Conservation (phyloP, 176 grass and related monocot genomes). For the Cenchrus americanus region DNA sequence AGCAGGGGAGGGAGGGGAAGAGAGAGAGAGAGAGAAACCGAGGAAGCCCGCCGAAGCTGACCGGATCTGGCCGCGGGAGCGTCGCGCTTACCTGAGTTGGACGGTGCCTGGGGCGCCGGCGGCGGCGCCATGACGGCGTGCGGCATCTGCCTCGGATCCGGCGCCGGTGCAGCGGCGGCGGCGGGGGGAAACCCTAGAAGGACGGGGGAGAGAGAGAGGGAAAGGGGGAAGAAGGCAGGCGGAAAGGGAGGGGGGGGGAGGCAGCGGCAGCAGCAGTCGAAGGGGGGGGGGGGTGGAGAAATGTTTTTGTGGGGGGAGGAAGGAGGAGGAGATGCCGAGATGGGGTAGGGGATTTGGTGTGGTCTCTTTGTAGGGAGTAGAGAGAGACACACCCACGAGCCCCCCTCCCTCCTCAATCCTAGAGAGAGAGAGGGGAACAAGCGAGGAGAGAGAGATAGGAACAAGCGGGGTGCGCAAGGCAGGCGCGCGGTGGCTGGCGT, state of each 20-base stretch:
- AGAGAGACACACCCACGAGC: constrained; percentile 46
- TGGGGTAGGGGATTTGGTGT: constrained; percentile 50
- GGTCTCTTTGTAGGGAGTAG: constrained; percentile 98
- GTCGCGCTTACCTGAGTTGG: constrained; percentile 40
- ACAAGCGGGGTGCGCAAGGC: neutral
- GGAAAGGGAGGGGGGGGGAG: neutral
- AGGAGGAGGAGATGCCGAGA: too few relatives aligned
- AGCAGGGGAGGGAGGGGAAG: too few relatives aligned
- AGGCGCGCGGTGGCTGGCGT: neutral
- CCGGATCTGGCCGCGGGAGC: constrained; percentile 36
- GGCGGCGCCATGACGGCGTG: constrained; percentile 35
- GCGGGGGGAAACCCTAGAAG: constrained; percentile 43
- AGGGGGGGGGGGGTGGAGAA: neutral
- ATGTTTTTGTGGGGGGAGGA: constrained; percentile 38
- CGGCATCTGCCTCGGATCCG: constrained; percentile 35
- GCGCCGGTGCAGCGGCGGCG: constrained; percentile 32
- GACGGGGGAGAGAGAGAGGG: neutral
- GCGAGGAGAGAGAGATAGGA: neutral
- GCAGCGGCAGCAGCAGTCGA: constrained; percentile 9
- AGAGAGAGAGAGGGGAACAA: neutral
- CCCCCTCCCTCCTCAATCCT: neutral
- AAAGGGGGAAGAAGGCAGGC: neutral
- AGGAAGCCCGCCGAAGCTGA: neutral
- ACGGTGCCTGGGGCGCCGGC: constrained; percentile 20
- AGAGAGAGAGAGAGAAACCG: neutral